phyloP scores from a whole-genome alignment of 257 asterid species.

The Petunia secreta region DNA sequence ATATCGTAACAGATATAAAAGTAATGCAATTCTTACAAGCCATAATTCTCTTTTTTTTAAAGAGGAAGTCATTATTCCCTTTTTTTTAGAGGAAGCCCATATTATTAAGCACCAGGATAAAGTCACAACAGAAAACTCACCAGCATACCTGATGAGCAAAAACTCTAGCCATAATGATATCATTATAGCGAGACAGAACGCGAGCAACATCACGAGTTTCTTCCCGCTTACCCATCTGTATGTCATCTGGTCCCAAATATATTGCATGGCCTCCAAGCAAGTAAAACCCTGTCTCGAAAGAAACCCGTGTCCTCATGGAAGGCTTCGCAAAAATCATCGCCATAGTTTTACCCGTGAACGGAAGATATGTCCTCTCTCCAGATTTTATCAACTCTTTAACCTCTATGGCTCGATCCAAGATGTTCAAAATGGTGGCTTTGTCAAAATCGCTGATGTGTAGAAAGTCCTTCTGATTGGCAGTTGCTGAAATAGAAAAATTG shows the following conservation, averaged over 20 bases:
- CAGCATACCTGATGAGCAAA: conserved; percentile 96
- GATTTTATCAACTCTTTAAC: conserved; percentile 82
- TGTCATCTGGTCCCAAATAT: conserved; percentile 89
- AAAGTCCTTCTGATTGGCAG: conserved; percentile 75
- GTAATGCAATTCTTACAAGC: neutral
- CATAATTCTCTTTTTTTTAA: neutral
- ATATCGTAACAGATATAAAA: neutral
- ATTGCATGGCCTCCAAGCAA: conserved; percentile 97
- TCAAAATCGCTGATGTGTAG: conserved; percentile 83
- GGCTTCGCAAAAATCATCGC: conserved; percentile 98
- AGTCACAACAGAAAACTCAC: conserved; percentile 42
- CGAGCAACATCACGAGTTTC: conserved; percentile 99
- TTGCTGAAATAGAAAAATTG: conserved; percentile 47
- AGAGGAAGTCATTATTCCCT: too few relatives aligned
- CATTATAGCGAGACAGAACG: conserved; percentile 90
- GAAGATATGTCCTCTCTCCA: conserved; percentile 85
- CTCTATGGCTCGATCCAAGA: conserved; percentile 79
- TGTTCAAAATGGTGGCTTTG: conserved; percentile 73
- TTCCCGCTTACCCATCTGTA: conserved; percentile 98
- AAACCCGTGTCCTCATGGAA: conserved; percentile 96
- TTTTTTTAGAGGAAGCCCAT: too few relatives aligned
- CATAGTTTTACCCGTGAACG: conserved; percentile 88
- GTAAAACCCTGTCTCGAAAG: conserved; percentile 88
- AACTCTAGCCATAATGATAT: conserved; percentile 96
- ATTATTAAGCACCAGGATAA: neutral